phyloP scores from a whole-genome alignment of 169 alveolate species.

The Eimeria necatrix region DNA sequence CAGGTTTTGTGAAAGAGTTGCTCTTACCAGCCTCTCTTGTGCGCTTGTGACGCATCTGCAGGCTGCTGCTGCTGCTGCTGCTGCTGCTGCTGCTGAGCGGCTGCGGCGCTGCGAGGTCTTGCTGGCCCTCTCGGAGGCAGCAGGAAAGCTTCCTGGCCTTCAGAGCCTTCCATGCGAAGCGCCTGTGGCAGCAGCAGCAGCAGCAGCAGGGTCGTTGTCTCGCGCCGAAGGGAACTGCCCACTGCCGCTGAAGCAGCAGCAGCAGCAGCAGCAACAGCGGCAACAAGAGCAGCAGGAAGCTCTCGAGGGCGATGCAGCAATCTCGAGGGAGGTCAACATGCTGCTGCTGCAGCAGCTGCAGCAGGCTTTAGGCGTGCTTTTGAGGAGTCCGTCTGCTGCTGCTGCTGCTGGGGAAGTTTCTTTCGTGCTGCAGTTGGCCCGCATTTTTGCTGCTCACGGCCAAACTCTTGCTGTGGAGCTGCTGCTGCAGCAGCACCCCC shows the following conservation, averaged over 20 bases:
- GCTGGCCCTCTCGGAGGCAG: conserved; percentile 61
- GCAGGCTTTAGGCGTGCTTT: conserved; percentile 51
- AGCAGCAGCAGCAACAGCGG: conserved; percentile 31
- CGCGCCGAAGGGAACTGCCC: neutral
- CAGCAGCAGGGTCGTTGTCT: neutral
- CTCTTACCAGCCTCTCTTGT: too few species aligned
- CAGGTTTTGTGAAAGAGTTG: too few species aligned
- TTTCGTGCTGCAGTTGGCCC: conserved; percentile 57
- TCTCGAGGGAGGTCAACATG: neutral
- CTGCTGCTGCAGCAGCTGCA: conserved; percentile 72
- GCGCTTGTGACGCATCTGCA: too few species aligned
- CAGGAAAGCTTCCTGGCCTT: neutral
- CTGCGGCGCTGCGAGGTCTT: conserved; percentile 53
- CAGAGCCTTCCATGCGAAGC: neutral
- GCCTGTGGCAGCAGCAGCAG: neutral
- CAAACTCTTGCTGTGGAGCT: conserved; percentile 59
- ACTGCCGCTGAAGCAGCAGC: conserved; percentile 8
- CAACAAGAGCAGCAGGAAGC: neutral
- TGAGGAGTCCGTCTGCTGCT: neutral
- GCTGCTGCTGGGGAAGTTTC: neutral
- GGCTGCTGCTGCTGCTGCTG: conserved; percentile 37
- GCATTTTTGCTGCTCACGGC: conserved; percentile 34
- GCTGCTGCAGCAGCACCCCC: conserved; percentile 72
- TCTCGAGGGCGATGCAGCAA: conserved; percentile 2
- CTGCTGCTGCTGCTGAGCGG: conserved; percentile 34